Evolutionary conservation across 352 stramenopile species (phyloP).

Genomic region (Phytophthora pluvialis): DNA sequence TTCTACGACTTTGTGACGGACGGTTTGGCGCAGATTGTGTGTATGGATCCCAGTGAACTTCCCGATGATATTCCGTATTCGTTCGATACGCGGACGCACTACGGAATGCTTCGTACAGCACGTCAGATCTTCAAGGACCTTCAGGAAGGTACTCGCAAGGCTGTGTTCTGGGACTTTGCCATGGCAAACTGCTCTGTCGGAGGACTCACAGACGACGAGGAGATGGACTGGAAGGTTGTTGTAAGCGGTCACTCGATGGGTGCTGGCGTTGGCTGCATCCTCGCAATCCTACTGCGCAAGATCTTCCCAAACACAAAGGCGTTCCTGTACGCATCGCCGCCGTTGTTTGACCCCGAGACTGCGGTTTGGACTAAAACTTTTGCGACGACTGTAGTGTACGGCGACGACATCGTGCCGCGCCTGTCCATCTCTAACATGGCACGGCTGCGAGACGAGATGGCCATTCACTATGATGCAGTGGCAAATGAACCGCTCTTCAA

Average conservation of each 20-base stretch:
- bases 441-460: conserved; percentile 74
- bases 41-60: conserved; percentile 64
- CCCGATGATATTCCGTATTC: conserved; percentile 57
- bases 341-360: conserved; percentile 68
- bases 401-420: conserved; percentile 73
- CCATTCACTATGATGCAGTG: conserved; percentile 68
- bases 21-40: conserved; percentile 66
- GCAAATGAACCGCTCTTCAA: conserved; percentile 64
- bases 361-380: conserved; percentile 67
- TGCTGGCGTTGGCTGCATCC: conserved; percentile 73
- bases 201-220: conserved; percentile 14
- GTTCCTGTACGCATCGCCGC: conserved; percentile 70
- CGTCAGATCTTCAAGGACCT: conserved; percentile 66
- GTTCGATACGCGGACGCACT: conserved; percentile 62
- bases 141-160: conserved; percentile 59
- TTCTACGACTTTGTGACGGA: conserved; percentile 87
- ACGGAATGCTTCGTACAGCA: conserved; percentile 75
- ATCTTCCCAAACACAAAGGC: conserved; percentile 60
- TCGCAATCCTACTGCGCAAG: conserved; percentile 68
- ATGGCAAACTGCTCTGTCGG: conserved; percentile 48
- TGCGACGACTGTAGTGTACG: conserved; percentile 75
- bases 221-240: conserved; percentile 68
- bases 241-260: conserved; percentile 86
- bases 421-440: conserved; percentile 74
- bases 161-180: conserved; percentile 77